Base-by-base conservation (phyloP, 768 basidiomycete genomes). In the Amanita brunnescens region DNA sequence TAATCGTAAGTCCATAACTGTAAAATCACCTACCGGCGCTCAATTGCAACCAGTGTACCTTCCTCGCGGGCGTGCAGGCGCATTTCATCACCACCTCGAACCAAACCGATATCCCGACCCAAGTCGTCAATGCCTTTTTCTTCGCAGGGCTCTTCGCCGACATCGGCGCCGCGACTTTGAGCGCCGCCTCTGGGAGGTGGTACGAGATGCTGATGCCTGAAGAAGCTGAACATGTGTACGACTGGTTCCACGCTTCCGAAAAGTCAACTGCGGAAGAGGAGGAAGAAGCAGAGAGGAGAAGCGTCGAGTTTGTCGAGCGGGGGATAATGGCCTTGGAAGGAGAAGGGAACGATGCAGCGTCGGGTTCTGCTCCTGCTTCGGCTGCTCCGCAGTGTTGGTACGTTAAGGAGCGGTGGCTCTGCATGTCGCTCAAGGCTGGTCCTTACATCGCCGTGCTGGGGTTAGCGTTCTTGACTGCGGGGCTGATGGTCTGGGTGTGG, bases 111-210 rank as follows among this genome's bases (percentile, higher is more conserved):
- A 5, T 16, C 20, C 40, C 49, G 2, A 33, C 41, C 13, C 49
- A 51, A 34, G 4, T 51, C 26, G 41, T 35, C 29, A 43, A 34
- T n/a, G 49, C 49, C 5, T 43, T 51, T 14, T 51, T 51, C 49
- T 51, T 42, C 6, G 35, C 49, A 14, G 41, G 49, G 2, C 49
- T 51, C 30, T n/a, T 51, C 21, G 49, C 49, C 6, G 41, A 51
- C 23, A 32, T 51, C 41, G 30, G 39, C 2, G 40, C 37, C 8
- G 5, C 37, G 10, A 34, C 42, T 13, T 30, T 51, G 12, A 34
- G 40, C 13, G n/a, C 49, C 7, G 40, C 41, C 1, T 41, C 49
- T 18, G 39, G 40, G 5, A 23, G 49, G 30, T 51, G 49, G 49
- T 43, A n/a, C 41, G 49, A 51, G 32, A 51, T 51, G 49, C 16